These are phyloP conservation scores for Paspalum notatum DNA, from an alignment of 176 grass and related monocot species.

Conservation along the genomic window DNA sequence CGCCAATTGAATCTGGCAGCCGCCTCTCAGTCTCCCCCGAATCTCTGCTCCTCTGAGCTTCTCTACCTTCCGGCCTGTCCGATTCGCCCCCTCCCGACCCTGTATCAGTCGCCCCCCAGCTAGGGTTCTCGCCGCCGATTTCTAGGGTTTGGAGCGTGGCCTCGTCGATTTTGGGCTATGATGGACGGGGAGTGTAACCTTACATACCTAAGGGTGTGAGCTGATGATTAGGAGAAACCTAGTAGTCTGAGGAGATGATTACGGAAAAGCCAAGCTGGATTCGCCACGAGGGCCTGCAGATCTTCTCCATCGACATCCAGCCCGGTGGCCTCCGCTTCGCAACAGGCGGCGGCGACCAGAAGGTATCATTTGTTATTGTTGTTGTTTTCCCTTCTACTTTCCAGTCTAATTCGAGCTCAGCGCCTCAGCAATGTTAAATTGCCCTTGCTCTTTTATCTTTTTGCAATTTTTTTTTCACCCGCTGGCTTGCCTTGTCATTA, in stretches of 20 bases:
- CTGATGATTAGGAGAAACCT: conserved; percentile 80
- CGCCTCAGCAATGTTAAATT: neutral
- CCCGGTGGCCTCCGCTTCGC: conserved; percentile 76
- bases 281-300: conserved; percentile 92
- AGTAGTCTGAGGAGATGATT: conserved; percentile 56
- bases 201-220: neutral
- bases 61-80: neutral
- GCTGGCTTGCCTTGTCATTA: neutral
- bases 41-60: conserved; percentile 13
- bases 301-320: conserved; percentile 99
- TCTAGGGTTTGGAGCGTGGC: conserved; percentile 58
- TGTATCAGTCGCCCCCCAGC: neutral
- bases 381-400: neutral
- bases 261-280: conserved; percentile 91
- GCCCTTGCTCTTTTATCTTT: neutral
- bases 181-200: neutral
- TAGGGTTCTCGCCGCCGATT: conserved; percentile 49
- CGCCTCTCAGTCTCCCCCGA: neutral
- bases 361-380: conserved; percentile 41
- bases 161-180: neutral
- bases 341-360: conserved; percentile 97
- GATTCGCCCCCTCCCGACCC: neutral
- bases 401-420: neutral
- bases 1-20: conserved; percentile 31
- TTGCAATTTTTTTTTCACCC: neutral